phyloP scores from a whole-genome alignment of 2,329 filamentous ascomycete genomes.

The Talaromyces atroroseus region DNA sequence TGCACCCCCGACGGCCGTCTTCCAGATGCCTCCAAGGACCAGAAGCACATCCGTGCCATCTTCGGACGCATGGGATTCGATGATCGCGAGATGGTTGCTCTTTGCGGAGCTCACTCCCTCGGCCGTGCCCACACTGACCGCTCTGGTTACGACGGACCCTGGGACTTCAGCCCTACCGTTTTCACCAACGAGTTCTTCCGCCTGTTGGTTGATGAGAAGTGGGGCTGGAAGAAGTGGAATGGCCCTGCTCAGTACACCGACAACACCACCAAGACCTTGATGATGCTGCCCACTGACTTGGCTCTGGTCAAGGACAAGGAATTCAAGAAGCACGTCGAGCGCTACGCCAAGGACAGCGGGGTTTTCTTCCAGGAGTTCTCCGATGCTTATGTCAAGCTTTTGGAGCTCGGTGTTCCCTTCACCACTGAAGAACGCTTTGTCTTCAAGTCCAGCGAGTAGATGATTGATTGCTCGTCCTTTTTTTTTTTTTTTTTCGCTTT shows the following conservation, averaged over 20 bases:
- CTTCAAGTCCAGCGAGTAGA: constrained; percentile 56
- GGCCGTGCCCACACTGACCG: constrained; percentile 87
- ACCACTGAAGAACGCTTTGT: constrained; percentile 54
- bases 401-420: constrained; percentile 93
- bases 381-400: constrained; percentile 70
- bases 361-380: constrained; percentile 92
- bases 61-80: constrained; percentile 98
- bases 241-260: constrained; percentile 89
- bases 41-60: constrained; percentile 80
- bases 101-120: constrained; percentile 78
- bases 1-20: constrained; percentile 93
- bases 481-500: background rate
- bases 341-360: constrained; percentile 87
- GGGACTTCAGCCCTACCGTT: constrained; percentile 86
- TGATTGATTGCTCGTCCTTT: background rate
- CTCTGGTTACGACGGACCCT: constrained; percentile 81
- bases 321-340: constrained; percentile 73
- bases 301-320: constrained; percentile 80
- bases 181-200: constrained; percentile 94
- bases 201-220: constrained; percentile 85
- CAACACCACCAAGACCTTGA: constrained; percentile 76
- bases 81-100: constrained; percentile 91
- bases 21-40: constrained; percentile 72
- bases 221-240: constrained; percentile 85
- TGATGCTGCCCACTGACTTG: constrained; percentile 97